Base-by-base conservation (phyloP, 2,329 filamentous ascomycete genomes). In the Colletotrichum sp. region DNA sequence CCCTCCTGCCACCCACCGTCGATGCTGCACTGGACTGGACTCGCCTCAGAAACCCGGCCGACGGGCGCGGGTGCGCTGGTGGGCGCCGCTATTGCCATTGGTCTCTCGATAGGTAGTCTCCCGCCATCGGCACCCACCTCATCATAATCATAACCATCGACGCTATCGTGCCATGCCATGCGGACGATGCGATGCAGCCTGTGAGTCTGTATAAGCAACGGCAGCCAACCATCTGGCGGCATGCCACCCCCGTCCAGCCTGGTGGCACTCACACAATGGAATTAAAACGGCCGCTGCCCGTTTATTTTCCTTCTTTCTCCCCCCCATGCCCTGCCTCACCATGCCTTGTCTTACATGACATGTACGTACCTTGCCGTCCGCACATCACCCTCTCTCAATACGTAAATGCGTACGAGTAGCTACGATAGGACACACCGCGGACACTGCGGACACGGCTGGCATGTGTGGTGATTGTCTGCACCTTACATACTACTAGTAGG, bases 281-380 rank as follows among this genome's bases (percentile, higher is more conserved):
- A 32, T 48, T 30, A 18, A 48, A 62, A 69, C 57, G 72, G 12
- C 39, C 36, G 26, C 63, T 44, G 44, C 13, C 26, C 13, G 26
- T 66, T 32, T 39, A 60, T 32, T 48, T 15, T 48, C 55, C n/a
- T 71, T 67, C 48, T 66, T 48, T 55, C 32, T 65, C 28, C 44
- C n/a, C 34, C 26, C 39, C n/a, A 24, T 68, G 55, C 48, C 60
- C 16, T n/a, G n/a, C 39, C 16, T 26, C 48, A 39, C 67, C 32
- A 8, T 70, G 57, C 32, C 60, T 36, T 72, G 55, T 69, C 55
- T 75, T 68, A 68, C 69, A 68, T 72, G 57, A 63, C 16, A 24
- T 65, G 39, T 67, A 75, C 64, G 73, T 72, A 72, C 63, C 55
- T 44, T 68, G 18, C 66, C 52, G 28, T 59, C 30, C 48, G 16